Conservation (phyloP, 2,329 filamentous ascomycete genomes). For the Aureobasidium pullulans region DNA sequence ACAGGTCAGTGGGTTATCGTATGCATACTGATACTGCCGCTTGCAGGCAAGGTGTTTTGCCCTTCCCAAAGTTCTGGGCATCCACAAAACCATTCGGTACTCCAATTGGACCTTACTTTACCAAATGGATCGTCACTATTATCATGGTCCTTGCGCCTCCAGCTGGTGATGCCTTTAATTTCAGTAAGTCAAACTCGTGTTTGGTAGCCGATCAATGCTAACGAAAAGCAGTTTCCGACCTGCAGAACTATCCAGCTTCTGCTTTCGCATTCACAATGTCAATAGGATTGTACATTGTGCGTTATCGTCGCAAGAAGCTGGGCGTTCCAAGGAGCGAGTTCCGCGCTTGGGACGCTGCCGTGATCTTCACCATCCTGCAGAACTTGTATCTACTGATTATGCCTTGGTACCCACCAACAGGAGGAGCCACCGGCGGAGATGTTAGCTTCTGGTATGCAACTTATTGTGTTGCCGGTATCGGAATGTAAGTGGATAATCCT, state of each 20-base stretch:
- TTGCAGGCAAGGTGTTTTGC: conserved; percentile 45
- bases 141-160: conserved; percentile 62
- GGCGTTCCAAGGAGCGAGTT: conserved; percentile 47
- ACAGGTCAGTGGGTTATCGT: too few species aligned
- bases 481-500: conserved; percentile 44
- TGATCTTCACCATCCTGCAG: conserved; percentile 53
- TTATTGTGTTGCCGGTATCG: conserved; percentile 58
- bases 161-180: conserved; percentile 60
- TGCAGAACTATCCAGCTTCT: conserved; percentile 51
- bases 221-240: conserved; percentile 27
- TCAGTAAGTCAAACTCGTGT: conserved; percentile 23
- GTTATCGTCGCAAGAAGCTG: conserved; percentile 46
- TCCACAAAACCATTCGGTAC: conserved; percentile 58
- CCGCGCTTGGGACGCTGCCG: conserved; percentile 49
- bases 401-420: conserved; percentile 63
- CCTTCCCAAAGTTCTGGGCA: conserved; percentile 55
- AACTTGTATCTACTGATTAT: conserved; percentile 59
- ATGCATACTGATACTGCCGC: not conserved
- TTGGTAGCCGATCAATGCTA: too few species aligned
- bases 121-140: conserved; percentile 57
- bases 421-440: conserved; percentile 52
- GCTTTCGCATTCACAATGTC: conserved; percentile 53
- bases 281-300: conserved; percentile 51
- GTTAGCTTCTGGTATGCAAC: conserved; percentile 70
- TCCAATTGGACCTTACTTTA: conserved; percentile 53